A percentile compares a stretch with the other conserved stretches of the same genome.
Evolutionary conservation across 331 rosid species (phyloP).

Genomic region (Malus hybrid): DNA sequence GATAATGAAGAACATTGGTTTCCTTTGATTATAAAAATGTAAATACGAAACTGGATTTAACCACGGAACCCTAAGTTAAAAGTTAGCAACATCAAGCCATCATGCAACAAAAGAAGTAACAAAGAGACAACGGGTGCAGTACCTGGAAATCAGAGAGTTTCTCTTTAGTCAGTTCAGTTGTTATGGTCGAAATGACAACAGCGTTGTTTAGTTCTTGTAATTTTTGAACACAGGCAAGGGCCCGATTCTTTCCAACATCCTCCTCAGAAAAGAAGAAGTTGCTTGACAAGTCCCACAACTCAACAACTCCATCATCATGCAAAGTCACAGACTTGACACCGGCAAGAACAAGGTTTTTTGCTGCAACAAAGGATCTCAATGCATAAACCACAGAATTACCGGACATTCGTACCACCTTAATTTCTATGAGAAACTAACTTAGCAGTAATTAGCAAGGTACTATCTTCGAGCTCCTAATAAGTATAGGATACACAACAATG

Average conservation of each 20-base stretch:
- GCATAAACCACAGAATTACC: not conserved
- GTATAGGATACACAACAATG: not conserved
- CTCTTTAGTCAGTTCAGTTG: constrained; percentile 17
- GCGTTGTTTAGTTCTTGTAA: constrained; percentile 27
- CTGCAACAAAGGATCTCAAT: constrained; percentile 16
- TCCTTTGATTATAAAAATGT: not conserved
- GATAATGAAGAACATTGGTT: not conserved
- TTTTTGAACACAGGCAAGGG: constrained; percentile 22
- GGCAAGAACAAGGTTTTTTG: constrained; percentile 52
- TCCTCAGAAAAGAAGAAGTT: constrained; percentile 19
- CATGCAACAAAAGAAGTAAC: not conserved
- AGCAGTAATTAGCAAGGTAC: not conserved
- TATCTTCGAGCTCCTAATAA: not conserved
- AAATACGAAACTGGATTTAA: not conserved
- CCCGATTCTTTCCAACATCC: constrained; percentile 24
- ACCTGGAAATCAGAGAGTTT: constrained; percentile 28
- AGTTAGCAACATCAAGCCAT: not conserved
- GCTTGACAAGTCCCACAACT: constrained; percentile 19
- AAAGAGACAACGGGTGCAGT: not conserved
- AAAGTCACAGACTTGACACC: constrained; percentile 51
- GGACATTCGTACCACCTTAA: not conserved
- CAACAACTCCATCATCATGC: constrained; percentile 40
- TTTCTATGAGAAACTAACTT: not conserved
- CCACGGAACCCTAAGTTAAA: not conserved
- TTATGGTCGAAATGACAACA: constrained; percentile 10